Base-by-base conservation (phyloP, 148 eudicot genomes). In the Polygonum maritimum region DNA sequence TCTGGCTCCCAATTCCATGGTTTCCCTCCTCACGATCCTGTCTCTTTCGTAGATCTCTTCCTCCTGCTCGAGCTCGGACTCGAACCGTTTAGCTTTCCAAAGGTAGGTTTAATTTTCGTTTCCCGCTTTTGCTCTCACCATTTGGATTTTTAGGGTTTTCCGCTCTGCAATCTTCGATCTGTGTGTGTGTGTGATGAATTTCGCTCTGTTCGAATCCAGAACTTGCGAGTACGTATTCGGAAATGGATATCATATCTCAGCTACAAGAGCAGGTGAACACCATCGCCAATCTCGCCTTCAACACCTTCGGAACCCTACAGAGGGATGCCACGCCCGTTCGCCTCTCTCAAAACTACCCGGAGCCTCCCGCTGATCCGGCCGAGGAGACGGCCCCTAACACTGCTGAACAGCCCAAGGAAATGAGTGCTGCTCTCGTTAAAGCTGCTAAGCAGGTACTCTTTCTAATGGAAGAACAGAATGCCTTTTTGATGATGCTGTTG, bases 201-300 rank as follows among this genome's bases (percentile, higher is more conserved):
- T 44, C 47, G 7, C 10, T 26, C 31, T 26, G 31, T 26, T 62
- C 4, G 40, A 63, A 15, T 67, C 16, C 44, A 67, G 41, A 60
- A 57, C 10, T 36, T 67, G 31, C 31, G 31, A 26, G 31, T 21
- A 67, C 16, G 21, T 0, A 60, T 22, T 73, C 19, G 69, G 60
- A 75, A 40, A 96, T 96, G 98, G 99, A 96, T 77, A 88, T 96
- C 80, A 92, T 91, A 52, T 88, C 98, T 26, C 99, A 92, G 79
- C 74, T 96, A n/a, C 99, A 96, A 84, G 99, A 92, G 67, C 90
- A 92, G 79, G 91, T 82, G 22, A 89, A 92, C 78, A 80, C 83
- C n/a, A 86, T 92, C 6, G 97, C 97, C 33, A 77, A 84, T 11
- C 79, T 92, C 33, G 87, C 99, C 13, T 89, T 92, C 80, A 92